Base-by-base conservation (phyloP, 2,329 filamentous ascomycete genomes). In the Colletotrichum limetticola region DNA sequence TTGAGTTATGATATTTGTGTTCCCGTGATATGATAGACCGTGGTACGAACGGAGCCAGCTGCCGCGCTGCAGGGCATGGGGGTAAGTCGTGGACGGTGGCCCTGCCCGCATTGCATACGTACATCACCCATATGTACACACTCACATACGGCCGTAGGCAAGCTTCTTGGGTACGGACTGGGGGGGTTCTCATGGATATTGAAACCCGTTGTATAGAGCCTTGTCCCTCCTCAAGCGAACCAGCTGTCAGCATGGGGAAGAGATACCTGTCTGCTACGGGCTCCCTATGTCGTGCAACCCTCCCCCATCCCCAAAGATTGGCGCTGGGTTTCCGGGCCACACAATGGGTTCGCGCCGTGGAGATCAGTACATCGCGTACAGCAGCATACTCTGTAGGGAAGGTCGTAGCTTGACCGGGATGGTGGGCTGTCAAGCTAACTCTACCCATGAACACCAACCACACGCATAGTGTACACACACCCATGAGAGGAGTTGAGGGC, bases 101-200 rank as follows among this genome's bases (percentile, higher is more conserved):
- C 37, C 16, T 42, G 37, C 42, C 12, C 42, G 42, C 42, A 22
- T 49, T 49, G 19, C 42, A 49, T 49, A 22, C 19, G 11, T 49
- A 49, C 42, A 49, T 11, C 19, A 22, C 14, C 37, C 14, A 42
- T 42, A 26, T 26, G 26, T 26, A 42, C 37, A 49, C 8, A 22
- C 42, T 28, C 19, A 7, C 66, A 46, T 61, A 70, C 66, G 70
- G 70, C 66, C 66, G 70, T 72, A 72, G 4, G 58, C 68, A 58
- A 68, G 14, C 30, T 62, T 62, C 53, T 30, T 37, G 58, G 59
- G 58, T 37, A 61, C 55, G 49, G 57, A 22, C 37, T 9, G 16
- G 59, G 42, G 16, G 9, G 5, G n/a, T 22, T 16, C 42, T 46
- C 42, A 59, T 61, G 49, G 60, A 28, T 58, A 55, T 62, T 58